A percentile compares a stretch with the other conserved stretches of the same genome.
phyloP scores from a whole-genome alignment of 2,329 filamentous ascomycete species.

The Colletotrichum scovillei region DNA sequence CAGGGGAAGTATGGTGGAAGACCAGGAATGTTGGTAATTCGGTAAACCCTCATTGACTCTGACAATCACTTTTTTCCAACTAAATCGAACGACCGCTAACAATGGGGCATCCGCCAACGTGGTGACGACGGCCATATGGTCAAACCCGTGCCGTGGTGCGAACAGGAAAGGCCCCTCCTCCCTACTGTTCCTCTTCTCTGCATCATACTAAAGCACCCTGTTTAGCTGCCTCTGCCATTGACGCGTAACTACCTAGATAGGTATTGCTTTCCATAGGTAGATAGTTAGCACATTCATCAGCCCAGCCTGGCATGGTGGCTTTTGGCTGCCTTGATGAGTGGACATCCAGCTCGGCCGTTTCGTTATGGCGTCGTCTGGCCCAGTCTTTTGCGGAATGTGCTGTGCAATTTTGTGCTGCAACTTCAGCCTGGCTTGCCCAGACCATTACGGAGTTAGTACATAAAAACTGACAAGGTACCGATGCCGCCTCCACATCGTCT shows the following conservation, averaged over 20 bases:
- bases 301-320: background rate
- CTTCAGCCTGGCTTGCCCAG: no score
- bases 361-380: background rate
- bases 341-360: background rate
- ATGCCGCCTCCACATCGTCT: conserved; percentile 26
- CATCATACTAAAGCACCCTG: background rate
- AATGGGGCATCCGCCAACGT: no score
- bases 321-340: background rate
- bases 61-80: background rate
- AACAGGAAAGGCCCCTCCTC: background rate
- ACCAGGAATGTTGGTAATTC: background rate
- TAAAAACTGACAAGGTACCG: conserved; percentile 1
- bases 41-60: background rate
- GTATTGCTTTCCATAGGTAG: background rate
- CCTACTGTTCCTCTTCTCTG: background rate
- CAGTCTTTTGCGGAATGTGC: background rate
- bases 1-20: conserved; percentile 24
- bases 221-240: background rate
- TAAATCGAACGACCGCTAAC: background rate
- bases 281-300: background rate
- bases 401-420: background rate
- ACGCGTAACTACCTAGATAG: background rate
- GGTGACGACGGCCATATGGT: background rate
- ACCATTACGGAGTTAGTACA: no score
- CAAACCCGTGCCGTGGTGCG: background rate